Evolutionary conservation across 2,329 filamentous ascomycete genomes (phyloP).

Genomic region (Pseudogymnoascus sp.): DNA sequence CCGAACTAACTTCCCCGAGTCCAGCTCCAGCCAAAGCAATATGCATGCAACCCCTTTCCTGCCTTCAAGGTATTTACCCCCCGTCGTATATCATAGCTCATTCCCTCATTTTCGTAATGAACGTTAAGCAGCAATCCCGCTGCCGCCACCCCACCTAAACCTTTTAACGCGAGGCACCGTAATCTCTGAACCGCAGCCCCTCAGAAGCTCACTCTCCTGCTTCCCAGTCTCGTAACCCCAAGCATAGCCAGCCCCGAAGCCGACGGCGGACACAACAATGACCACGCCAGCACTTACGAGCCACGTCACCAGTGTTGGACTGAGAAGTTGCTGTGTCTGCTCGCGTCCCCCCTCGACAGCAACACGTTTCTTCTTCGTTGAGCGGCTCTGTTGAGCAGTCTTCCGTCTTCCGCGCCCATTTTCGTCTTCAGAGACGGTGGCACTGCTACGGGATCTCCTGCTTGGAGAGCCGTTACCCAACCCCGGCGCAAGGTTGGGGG

Average conservation of each 20-base stretch:
- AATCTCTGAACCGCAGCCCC: constrained; percentile 30
- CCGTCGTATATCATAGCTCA: background rate
- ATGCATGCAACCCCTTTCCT: background rate
- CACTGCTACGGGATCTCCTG: constrained; percentile 1
- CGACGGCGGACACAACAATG: constrained; percentile 58
- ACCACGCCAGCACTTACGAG: constrained; percentile 59
- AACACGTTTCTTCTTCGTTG: constrained; percentile 34
- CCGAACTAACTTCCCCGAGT: background rate
- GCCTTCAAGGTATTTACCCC: background rate
- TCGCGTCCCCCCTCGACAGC: constrained; percentile 29
- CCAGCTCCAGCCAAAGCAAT: background rate
- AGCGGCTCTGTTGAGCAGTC: constrained; percentile 21
- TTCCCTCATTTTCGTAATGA: background rate
- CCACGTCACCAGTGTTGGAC: constrained; percentile 54
- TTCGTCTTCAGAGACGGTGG: background rate
- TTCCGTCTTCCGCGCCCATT: constrained; percentile 6
- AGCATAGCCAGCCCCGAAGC: constrained; percentile 61
- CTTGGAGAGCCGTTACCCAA: constrained; percentile 36
- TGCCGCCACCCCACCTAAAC: constrained; percentile 9
- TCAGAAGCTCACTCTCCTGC: constrained; percentile 37
- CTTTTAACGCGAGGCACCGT: constrained; percentile 27
- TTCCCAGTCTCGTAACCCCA: constrained; percentile 59
- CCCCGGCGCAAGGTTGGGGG: constrained; percentile 17
- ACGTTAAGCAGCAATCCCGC: constrained; percentile 6
- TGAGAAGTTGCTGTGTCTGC: constrained; percentile 33